Conservation (phyloP, 1,284 basidiomycete genomes). For the Mycena sp. region DNA sequence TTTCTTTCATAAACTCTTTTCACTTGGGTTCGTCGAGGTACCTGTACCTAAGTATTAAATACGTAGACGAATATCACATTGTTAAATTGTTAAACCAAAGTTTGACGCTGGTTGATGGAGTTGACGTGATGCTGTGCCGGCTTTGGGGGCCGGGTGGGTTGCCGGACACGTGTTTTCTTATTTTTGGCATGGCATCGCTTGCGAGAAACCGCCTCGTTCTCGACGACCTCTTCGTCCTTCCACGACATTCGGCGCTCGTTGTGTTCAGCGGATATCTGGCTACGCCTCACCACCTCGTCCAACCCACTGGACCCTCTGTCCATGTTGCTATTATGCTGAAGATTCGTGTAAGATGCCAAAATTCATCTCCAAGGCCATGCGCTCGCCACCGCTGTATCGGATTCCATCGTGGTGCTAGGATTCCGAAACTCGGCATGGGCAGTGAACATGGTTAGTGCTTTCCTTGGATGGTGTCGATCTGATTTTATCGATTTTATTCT, state of each 20-base stretch:
- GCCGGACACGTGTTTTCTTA: too few relatives aligned
- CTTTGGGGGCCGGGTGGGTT: too few relatives aligned
- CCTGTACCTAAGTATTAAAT: too few relatives aligned
- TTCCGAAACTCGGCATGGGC: not conserved
- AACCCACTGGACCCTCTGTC: not conserved
- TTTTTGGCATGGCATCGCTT: too few relatives aligned
- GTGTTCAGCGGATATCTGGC: not conserved
- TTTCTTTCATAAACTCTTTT: too few relatives aligned
- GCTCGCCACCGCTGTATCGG: not conserved
- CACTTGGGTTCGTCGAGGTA: too few relatives aligned
- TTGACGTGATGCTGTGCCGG: too few relatives aligned
- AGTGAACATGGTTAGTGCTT: not conserved
- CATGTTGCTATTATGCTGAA: not conserved
- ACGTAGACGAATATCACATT: too few relatives aligned
- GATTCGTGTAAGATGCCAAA: not conserved
- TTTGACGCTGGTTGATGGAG: too few relatives aligned
- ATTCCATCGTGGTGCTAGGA: not conserved
- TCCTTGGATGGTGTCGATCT: not conserved
- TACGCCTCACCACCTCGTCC: not conserved
- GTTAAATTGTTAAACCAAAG: too few relatives aligned
- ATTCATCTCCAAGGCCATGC: not conserved
- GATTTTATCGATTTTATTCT: too few relatives aligned
- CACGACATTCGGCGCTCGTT: not conserved
- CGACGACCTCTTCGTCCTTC: not conserved
- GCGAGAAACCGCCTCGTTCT: not conserved